Evolutionary conservation across 805 yeast species (phyloP), one percentile per base, ranked within the genome.

Genomic region (Wickerhamiella shivajii): DNA sequence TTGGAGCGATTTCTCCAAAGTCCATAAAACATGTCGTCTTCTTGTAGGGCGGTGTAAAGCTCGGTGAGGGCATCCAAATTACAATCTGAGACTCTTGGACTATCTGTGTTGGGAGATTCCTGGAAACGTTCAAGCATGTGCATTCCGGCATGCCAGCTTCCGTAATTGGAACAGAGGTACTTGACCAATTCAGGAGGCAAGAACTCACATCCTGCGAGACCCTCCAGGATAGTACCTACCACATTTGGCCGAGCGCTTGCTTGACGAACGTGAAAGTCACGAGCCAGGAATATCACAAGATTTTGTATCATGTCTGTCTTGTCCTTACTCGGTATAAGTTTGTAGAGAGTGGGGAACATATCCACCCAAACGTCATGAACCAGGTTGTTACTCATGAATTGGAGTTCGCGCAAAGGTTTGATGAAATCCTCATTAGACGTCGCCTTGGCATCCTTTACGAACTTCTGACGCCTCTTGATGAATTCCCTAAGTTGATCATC

Each of bases 1-100:
- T 87, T 87, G 6, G 97, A 93, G 38, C 96, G 68, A 53, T 97
- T 68, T 59, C 97, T 72, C 99, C 99, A 90, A 44, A 84, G 64
- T 3, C 99, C 99, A 52, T 90, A 90, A 52, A 85, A 90, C 85
- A 87, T 79, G 48, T 90, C 98, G 35, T 81, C 93, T 47, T 90
- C 98, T 46, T 83, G 92, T 34, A 90, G 57, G 6, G 77, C 71
- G 4, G 93, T 75, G 47, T 87, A 90, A 53, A 87, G 60, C 56
- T 92, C 96, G 22, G 84, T 71, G 27, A 90, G 57, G 0, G 98
- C 94, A 57, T 90, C 97, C 40, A 77, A 75, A 37, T 80, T 83
- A 3, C 84, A 75, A 38, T 85, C 95, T 17, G 75, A 67, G 11
- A 87, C 80, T 39, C 75, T 75, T 8, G 71, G 64, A 46, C 76